Percentiles rank a stretch among this genome's conserved stretches.
Evolutionary conservation across 1,139 yeast species (phyloP).

Genomic region (Sugiyamaella japonica): DNA sequence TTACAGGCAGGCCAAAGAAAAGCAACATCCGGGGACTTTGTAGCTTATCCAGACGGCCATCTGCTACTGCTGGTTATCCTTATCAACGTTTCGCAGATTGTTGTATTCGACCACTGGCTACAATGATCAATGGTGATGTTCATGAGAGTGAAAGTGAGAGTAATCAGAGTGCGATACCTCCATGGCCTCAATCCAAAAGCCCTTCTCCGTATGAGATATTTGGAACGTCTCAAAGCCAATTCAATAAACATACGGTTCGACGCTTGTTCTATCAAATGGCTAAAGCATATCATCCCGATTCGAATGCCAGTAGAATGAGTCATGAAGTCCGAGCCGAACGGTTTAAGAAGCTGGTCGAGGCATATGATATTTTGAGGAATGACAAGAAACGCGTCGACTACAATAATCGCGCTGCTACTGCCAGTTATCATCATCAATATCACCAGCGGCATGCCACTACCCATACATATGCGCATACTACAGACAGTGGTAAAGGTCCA

Average conservation of each 20-base stretch:
- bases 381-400: constrained; percentile 49
- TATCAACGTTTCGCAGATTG: no score
- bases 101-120: neutral
- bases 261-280: constrained; percentile 62
- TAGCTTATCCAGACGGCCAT: neutral
- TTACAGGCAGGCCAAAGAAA: neutral
- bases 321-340: constrained; percentile 43
- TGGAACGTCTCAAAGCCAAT: constrained; percentile 43
- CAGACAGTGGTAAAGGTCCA: constrained; percentile 3
- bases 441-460: neutral
- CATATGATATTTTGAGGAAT: constrained; percentile 69
- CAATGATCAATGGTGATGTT: constrained; percentile 1
- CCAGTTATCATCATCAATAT: neutral
- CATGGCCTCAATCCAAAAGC: constrained; percentile 59
- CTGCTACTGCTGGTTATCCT: neutral
- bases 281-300: constrained; percentile 85
- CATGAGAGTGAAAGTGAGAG: neutral
- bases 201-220: constrained; percentile 81
- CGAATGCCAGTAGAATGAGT: constrained; percentile 11
- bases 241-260: constrained; percentile 51
- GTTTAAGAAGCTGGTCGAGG: constrained; percentile 69
- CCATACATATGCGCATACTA: neutral
- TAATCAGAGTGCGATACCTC: constrained; percentile 22
- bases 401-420: constrained; percentile 36
- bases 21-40: neutral